Percentiles rank a stretch among this genome's conserved stretches.
Evolutionary conservation across 1,284 basidiomycete species (phyloP).

Genomic region (Puccinia polysora): DNA sequence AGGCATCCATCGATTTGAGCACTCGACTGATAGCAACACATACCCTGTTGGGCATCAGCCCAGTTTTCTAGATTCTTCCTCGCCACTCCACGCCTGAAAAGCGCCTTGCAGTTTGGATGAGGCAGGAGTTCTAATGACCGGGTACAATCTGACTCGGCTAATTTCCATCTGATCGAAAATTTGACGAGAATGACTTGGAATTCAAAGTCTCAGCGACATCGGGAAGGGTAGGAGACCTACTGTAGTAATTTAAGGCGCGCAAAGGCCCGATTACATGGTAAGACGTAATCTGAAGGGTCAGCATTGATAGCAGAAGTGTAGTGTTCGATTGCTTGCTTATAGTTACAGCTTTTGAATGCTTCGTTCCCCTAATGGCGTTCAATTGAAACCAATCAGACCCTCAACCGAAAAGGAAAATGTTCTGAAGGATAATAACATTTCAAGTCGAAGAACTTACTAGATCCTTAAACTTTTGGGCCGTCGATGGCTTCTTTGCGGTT

Average conservation of each 20-base stretch:
- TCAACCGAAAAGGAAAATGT: not conserved
- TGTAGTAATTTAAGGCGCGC: conserved; percentile 10
- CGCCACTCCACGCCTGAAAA: conserved; percentile 21
- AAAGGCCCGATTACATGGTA: conserved; percentile 21
- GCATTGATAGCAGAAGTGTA: conserved; percentile 28
- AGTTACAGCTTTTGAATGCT: conserved; percentile 17
- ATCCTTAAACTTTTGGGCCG: conserved; percentile 12
- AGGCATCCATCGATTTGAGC: not conserved
- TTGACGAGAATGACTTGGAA: not conserved
- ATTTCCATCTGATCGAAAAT: conserved; percentile 10
- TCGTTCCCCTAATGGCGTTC: conserved; percentile 19
- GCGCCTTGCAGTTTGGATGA: conserved; percentile 19
- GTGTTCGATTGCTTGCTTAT: conserved; percentile 8
- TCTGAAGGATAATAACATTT: not conserved
- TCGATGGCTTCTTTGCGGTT: not conserved
- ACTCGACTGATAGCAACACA: not conserved
- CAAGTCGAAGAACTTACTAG: not conserved
- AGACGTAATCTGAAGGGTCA: conserved; percentile 5
- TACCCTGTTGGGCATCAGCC: conserved; percentile 15
- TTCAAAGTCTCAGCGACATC: not conserved
- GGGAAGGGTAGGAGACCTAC: not conserved
- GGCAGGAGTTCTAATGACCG: conserved; percentile 17
- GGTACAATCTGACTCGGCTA: conserved; percentile 15
- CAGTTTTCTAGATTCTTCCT: conserved; percentile 10
- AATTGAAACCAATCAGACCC: not conserved